Evolutionary conservation across 140 eudicot species (phyloP).

Genomic region (Cichorium intybus): DNA sequence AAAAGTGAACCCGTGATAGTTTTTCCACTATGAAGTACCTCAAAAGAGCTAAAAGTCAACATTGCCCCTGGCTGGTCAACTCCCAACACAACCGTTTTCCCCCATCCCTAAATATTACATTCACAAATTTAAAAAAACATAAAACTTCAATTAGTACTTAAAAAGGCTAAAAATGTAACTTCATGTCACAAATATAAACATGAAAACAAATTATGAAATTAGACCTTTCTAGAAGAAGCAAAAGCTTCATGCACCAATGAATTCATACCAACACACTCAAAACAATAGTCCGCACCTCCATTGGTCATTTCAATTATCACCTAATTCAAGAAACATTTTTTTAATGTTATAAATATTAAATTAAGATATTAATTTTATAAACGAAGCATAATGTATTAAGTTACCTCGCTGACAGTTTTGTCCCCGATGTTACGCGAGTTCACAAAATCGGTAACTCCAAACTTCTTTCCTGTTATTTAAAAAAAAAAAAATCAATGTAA

Average conservation of each 20-base stretch:
- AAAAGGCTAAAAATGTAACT: background rate
- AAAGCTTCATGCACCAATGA: constrained; percentile 67
- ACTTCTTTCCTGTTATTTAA: constrained; percentile 44
- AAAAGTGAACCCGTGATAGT: constrained; percentile 50
- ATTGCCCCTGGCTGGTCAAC: constrained; percentile 50
- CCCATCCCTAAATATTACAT: constrained; percentile 63
- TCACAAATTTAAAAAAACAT: background rate
- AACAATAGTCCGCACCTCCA: constrained; percentile 87
- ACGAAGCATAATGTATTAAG: background rate
- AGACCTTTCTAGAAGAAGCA: constrained; percentile 68
- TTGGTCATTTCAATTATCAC: constrained; percentile 65
- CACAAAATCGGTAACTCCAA: constrained; percentile 84
- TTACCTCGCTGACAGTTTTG: constrained; percentile 77
- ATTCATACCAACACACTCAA: constrained; percentile 72
- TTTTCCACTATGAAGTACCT: constrained; percentile 48
- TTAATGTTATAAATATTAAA: background rate
- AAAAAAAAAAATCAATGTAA: background rate
- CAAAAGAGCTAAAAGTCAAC: constrained; percentile 42
- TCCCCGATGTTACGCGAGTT: constrained; percentile 47
- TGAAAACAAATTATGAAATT: constrained; percentile 4
- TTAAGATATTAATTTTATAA: background rate
- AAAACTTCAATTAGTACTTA: background rate
- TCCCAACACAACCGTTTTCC: constrained; percentile 70
- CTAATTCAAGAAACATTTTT: constrained; percentile 22
- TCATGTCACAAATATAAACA: background rate